A percentile compares a stretch with the other conserved stretches of the same genome.
These are phyloP conservation scores for Paramecium biaurelia DNA, from an alignment of 73 alveolate species.

Conservation along the genomic window DNA sequence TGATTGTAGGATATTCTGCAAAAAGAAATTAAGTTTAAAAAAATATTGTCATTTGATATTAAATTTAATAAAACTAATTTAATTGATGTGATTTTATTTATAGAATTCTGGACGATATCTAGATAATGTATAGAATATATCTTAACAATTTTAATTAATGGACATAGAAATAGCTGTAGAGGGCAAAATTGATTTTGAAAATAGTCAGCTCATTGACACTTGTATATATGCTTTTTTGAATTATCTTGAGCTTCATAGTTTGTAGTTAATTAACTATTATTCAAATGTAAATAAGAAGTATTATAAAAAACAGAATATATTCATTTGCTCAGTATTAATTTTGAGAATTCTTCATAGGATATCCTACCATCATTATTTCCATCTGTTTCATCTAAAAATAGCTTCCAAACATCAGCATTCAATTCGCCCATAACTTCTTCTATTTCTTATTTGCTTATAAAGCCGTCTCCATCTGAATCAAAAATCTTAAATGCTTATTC, in stretches of 20 bases:
- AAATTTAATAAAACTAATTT: too few relatives aligned
- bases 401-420: constrained; percentile 55
- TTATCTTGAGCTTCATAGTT: not conserved
- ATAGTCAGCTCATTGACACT: not conserved
- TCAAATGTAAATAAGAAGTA: not conserved
- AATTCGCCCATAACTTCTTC: constrained; percentile 60
- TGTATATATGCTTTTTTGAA: not conserved
- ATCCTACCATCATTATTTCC: constrained; percentile 66
- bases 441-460: constrained; percentile 51
- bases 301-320: not conserved
- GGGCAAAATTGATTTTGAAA: not conserved
- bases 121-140: not conserved
- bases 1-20: not conserved
- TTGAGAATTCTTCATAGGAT: constrained; percentile 52
- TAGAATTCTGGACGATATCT: too few relatives aligned
- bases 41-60: not conserved
- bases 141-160: not conserved
- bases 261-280: not conserved
- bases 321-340: not conserved
- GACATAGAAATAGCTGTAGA: not conserved
- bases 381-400: constrained; percentile 49
- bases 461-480: constrained; percentile 71
- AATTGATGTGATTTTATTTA: not conserved
- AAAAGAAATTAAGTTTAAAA: not conserved
- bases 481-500: constrained; percentile 64